These are phyloP conservation scores for Diophrys sp. DNA, from an alignment of 73 alveolate genomes.

Conservation along the genomic window DNA sequence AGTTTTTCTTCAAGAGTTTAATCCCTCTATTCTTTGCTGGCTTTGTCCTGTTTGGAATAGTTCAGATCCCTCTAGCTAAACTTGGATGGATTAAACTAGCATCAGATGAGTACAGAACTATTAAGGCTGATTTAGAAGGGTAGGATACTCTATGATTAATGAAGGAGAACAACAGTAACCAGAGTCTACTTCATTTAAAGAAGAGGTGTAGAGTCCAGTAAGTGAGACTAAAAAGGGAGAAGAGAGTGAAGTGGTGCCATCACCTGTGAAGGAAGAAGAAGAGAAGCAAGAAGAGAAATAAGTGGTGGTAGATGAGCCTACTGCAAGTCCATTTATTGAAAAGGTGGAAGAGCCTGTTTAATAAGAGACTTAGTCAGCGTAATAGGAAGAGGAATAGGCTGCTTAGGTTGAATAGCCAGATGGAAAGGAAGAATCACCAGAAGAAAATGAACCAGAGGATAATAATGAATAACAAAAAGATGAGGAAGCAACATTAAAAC, in stretches of 20 bases:
- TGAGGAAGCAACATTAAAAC: constrained; percentile 2
- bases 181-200: too few species aligned
- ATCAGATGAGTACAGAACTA: too few species aligned
- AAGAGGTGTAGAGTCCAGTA: too few species aligned
- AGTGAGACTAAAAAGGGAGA: too few species aligned
- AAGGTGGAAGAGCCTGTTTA: not conserved
- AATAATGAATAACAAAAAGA: not conserved
- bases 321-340: not conserved
- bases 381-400: not conserved
- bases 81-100: not conserved
- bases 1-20: too few species aligned
- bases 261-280: not conserved
- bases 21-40: not conserved
- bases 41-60: not conserved
- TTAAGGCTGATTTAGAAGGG: too few species aligned
- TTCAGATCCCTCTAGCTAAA: not conserved
- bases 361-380: not conserved
- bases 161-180: too few species aligned
- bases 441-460: not conserved
- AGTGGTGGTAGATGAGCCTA: not conserved
- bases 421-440: constrained; percentile 5
- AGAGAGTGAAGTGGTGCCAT: not conserved
- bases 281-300: not conserved
- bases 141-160: too few species aligned
- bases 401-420: not conserved